A percentile compares a stretch with the other conserved stretches of the same genome.
These are phyloP conservation scores for Diaporthe caulivora DNA, from an alignment of 2,329 filamentous ascomycete genomes.

Conservation along the genomic window DNA sequence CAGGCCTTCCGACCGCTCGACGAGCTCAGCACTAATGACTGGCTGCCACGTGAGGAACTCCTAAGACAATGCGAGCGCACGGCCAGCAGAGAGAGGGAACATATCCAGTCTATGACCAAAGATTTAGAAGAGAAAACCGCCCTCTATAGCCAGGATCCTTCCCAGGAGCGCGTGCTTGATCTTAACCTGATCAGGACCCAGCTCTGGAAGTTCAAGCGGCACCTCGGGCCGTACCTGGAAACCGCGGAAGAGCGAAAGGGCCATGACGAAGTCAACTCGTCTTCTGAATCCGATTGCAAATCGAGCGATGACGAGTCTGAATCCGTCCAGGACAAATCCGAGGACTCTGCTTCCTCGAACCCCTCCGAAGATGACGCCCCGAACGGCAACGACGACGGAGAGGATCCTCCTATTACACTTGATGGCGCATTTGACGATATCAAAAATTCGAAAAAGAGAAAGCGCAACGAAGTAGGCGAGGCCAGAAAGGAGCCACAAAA, in stretches of 20 bases:
- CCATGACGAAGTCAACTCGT: neutral
- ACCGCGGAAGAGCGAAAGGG: neutral
- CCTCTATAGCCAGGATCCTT: slow-evolving; percentile 38
- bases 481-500: slow-evolving; percentile 28
- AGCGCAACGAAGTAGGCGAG: neutral
- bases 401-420: neutral
- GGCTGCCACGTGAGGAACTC: slow-evolving; percentile 38
- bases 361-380: neutral
- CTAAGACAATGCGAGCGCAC: slow-evolving; percentile 37
- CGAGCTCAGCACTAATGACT: slow-evolving; percentile 34
- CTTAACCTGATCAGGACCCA: slow-evolving; percentile 40
- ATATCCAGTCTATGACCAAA: slow-evolving; percentile 35
- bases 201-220: slow-evolving; percentile 42
- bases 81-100: slow-evolving; percentile 38
- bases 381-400: neutral
- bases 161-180: slow-evolving; percentile 39
- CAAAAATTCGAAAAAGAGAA: slow-evolving; percentile 27
- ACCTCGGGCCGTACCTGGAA: slow-evolving; percentile 41
- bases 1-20: slow-evolving; percentile 32
- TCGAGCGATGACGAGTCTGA: neutral
- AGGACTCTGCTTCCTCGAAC: neutral
- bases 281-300: neutral
- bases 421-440: slow-evolving; percentile 35
- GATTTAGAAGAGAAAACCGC: slow-evolving; percentile 39
- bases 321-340: neutral